phyloP scores from a whole-genome alignment of 352 stramenopile genomes.

The Globisporangium splendens region DNA sequence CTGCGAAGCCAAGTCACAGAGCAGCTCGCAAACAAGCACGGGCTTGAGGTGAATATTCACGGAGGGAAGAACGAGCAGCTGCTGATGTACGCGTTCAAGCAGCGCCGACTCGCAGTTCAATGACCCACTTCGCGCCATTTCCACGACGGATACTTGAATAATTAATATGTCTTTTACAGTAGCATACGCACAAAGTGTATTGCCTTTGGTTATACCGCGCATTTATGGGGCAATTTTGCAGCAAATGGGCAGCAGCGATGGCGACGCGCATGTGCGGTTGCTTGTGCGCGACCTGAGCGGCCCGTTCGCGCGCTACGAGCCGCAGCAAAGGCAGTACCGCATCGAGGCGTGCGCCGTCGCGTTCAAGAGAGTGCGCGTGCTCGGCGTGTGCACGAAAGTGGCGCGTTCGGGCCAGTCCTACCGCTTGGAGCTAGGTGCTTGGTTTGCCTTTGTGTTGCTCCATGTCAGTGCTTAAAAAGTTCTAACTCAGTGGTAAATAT shows the following conservation, averaged over 20 bases:
- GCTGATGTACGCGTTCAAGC: constrained; percentile 74
- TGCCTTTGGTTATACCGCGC: not conserved
- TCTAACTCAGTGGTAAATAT: too few species aligned
- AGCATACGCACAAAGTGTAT: not conserved
- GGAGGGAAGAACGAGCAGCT: constrained; percentile 65
- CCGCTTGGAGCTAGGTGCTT: constrained; percentile 25
- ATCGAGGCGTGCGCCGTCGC: constrained; percentile 1
- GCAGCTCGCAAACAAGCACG: constrained; percentile 53
- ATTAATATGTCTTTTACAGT: constrained; percentile 6
- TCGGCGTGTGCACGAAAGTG: constrained; percentile 24
- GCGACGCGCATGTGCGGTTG: constrained; percentile 17
- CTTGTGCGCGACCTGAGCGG: constrained; percentile 27
- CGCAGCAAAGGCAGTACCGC: constrained; percentile 16
- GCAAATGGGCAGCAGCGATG: not conserved
- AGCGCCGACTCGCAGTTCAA: constrained; percentile 80
- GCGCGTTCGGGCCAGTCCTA: constrained; percentile 12
- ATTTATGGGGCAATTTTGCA: not conserved
- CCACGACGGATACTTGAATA: not conserved
- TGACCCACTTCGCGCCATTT: not conserved
- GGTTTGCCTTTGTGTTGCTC: not conserved
- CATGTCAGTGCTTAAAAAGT: constrained; percentile 6
- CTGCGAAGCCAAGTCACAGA: constrained; percentile 58
- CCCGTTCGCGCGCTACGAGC: constrained; percentile 18
- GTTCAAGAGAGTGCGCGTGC: constrained; percentile 26
- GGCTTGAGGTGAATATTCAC: constrained; percentile 46